Percentiles rank a stretch among this genome's conserved stretches.
Evolutionary conservation across 1,139 yeast species (phyloP).

Genomic region (Trichomonascaceae sp.): DNA sequence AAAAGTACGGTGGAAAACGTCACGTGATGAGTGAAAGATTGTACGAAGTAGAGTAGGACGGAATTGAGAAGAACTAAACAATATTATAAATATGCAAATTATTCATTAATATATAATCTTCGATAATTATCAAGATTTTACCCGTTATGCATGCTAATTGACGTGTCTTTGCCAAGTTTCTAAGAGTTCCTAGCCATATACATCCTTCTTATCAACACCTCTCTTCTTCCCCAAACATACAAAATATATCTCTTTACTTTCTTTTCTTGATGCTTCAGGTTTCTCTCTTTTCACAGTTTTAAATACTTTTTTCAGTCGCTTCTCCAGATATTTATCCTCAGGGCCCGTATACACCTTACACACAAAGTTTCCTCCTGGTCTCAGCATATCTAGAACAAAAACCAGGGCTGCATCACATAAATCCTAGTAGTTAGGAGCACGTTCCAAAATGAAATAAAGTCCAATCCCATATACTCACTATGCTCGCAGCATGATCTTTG

Average conservation of each 20-base stretch:
- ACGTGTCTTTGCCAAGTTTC: not conserved
- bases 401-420: constrained; percentile 87
- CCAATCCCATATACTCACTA: constrained; percentile 35
- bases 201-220: constrained; percentile 42
- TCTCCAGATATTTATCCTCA: constrained; percentile 56
- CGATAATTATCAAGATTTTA: too few species aligned
- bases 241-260: constrained; percentile 65
- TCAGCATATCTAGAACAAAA: constrained; percentile 62
- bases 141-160: not conserved
- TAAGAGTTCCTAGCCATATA: constrained; percentile 19
- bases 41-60: not conserved
- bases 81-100: not conserved
- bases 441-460: not conserved
- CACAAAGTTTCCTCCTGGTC: constrained; percentile 64
- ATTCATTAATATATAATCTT: not conserved
- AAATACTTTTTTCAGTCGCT: constrained; percentile 55
- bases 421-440: constrained; percentile 40
- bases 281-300: constrained; percentile 49
- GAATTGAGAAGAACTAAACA: not conserved
- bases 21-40: too few species aligned
- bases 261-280: constrained; percentile 55
- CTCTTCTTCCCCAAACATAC: constrained; percentile 51
- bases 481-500: constrained; percentile 55
- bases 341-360: constrained; percentile 68
- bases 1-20: too few species aligned